Evolutionary conservation across 176 grass and related monocot genomes (phyloP), one percentile per base, ranked within the genome.

Genomic region (Echinochloa phyllopogon): DNA sequence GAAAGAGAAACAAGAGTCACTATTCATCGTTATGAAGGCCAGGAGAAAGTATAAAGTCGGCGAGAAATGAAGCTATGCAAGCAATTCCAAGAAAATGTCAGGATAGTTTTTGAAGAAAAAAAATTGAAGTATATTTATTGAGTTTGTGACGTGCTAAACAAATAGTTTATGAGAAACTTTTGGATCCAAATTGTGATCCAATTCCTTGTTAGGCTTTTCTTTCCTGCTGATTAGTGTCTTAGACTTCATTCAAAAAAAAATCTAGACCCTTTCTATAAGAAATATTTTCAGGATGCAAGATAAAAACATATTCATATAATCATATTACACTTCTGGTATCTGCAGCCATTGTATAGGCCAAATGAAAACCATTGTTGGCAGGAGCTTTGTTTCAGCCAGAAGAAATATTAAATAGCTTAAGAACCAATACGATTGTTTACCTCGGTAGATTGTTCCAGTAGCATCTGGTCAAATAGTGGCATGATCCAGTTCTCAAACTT

Each of bases 401-500:
- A 39, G 11, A 52, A 37, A 45, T 65, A 63, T 56, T 58, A 4
- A 9, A 53, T 51, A 44, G 24, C 16, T 72, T 72, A 21, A 71
- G 36, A 33, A 36, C 27, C 10, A 76, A 25, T 6, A 56, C 3
- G 20, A 16, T 87, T 36, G 16, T 37, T 57, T 88, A 95, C 92
- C 92, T 95, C 82, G 62, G 44, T 84, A 51, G 92, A 91, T 80
- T 98, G 96, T 83, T 98, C 96, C 65, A 86, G 78, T 60, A 98
- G 85, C 93, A 98, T 90, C 79, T 94, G 71, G 55, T 95, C 89
- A 58, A 98, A 89, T 67, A 98, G 53, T 38, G 96, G 96, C 89
- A 95, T 95, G 79, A 98, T 94, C 96, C 96, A 95, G 59, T 98
- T 90, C 68, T 98, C 96, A 94, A 98, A 98, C 83, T 98, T 98